These are phyloP conservation scores for Didymella pomorum DNA, from an alignment of 2,329 filamentous ascomycete species.

Conservation along the genomic window DNA sequence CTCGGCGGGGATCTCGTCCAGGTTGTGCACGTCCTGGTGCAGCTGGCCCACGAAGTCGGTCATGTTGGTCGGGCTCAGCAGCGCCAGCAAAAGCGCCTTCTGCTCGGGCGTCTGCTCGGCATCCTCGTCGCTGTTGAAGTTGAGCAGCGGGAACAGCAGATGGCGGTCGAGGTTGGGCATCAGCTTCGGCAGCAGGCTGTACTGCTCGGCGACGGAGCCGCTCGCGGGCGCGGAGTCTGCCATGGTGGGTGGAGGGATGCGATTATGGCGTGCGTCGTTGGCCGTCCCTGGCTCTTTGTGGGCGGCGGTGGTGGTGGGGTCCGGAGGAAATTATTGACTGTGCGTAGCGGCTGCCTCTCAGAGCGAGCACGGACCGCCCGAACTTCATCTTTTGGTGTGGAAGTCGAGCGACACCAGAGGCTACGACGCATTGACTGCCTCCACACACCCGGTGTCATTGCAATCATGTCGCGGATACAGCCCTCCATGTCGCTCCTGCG, in stretches of 20 bases:
- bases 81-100: slow-evolving; percentile 86
- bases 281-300: slow-evolving; percentile 19
- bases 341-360: slow-evolving; percentile 36
- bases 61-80: slow-evolving; percentile 98
- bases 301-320: slow-evolving; percentile 26
- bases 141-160: slow-evolving; percentile 93
- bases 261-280: slow-evolving; percentile 18
- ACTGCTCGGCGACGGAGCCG: slow-evolving; percentile 69
- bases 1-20: slow-evolving; percentile 79
- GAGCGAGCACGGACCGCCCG: too few relatives aligned
- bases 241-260: slow-evolving; percentile 24
- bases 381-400: slow-evolving; percentile 47
- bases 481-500: slow-evolving; percentile 52
- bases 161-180: slow-evolving; percentile 94
- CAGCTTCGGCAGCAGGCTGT: slow-evolving; percentile 86
- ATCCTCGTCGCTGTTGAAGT: slow-evolving; percentile 85
- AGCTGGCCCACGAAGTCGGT: slow-evolving; percentile 94
- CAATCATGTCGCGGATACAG: slow-evolving; percentile 46
- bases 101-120: slow-evolving; percentile 78
- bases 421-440: too few relatives aligned
- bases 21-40: slow-evolving; percentile 86
- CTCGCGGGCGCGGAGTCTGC: slow-evolving; percentile 43
- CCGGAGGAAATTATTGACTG: slow-evolving; percentile 45
- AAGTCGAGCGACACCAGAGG: slow-evolving; percentile 23
- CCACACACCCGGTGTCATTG: too few relatives aligned